A percentile compares a stretch with the other conserved stretches of the same genome.
phyloP scores from a whole-genome alignment of 805 yeast species.

The Candida palmyrensis region DNA sequence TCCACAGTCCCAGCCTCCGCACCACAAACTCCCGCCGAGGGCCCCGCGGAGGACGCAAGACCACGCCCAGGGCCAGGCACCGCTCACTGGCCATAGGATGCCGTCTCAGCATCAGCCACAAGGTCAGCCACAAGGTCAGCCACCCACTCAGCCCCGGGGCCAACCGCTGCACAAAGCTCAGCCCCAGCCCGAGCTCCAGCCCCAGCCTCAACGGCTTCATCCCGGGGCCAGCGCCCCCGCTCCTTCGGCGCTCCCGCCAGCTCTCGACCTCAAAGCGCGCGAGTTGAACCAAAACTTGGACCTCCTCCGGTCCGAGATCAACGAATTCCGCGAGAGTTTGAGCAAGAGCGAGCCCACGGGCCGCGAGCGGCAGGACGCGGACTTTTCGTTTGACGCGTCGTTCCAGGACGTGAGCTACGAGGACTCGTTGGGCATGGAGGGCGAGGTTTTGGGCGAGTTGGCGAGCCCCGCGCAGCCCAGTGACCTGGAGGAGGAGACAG shows the following conservation, averaged over 20 bases:
- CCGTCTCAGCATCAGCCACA: too few relatives aligned
- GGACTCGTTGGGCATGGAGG: conserved; percentile 32
- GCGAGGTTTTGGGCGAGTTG: conserved; percentile 19
- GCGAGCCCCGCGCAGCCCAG: too few relatives aligned
- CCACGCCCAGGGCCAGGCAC: too few relatives aligned
- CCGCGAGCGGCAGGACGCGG: conserved; percentile 14
- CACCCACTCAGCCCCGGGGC: neutral
- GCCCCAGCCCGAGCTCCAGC: neutral
- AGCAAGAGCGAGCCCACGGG: conserved; percentile 16
- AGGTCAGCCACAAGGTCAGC: too few relatives aligned
- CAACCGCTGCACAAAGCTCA: neutral
- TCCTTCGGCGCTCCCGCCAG: neutral
- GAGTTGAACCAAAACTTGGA: conserved; percentile 39
- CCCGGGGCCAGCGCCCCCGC: neutral
- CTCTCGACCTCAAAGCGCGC: conserved; percentile 19
- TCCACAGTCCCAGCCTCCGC: neutral
- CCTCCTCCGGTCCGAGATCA: conserved; percentile 36
- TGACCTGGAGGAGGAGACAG: neutral
- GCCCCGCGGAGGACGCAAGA: too few relatives aligned
- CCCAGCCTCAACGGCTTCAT: neutral
- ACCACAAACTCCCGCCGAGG: too few relatives aligned
- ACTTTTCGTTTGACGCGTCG: conserved; percentile 36
- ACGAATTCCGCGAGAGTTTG: conserved; percentile 40
- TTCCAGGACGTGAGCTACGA: conserved; percentile 36
- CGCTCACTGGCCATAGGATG: too few relatives aligned